Base-by-base conservation (phyloP, 1,284 basidiomycete genomes). In the Trichosporon sp. region DNA sequence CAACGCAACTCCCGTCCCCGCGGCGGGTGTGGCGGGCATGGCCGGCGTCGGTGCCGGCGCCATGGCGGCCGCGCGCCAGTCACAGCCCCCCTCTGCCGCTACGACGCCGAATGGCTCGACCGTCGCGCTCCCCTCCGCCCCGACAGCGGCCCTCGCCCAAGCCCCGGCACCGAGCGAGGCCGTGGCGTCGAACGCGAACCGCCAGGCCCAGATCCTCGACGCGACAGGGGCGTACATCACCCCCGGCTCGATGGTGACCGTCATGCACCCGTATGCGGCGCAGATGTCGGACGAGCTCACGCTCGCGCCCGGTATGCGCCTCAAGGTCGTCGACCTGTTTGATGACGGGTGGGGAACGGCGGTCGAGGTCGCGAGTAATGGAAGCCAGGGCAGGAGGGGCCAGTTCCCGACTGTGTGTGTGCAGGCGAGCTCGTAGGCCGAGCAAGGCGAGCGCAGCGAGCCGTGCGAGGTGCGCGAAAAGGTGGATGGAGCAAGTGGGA, bases 271-370 rank as follows among this genome's bases (percentile, higher is more conserved):
- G 63, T 84, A 84, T 71, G 70, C 76, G 46, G 81, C 81, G 1
- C 68, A 79, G 8, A 72, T 84, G 31, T 77, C 78, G n/a, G 83
- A 84, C 70, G 83, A 84, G 71, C 75, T 84, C 19, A 80, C 80
- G 35, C 73, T 84, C 31, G 61, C 73, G 46, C 82, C 82, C 2
- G 83, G 82, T 6, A 83, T 84, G 82, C 78, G 76, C 64, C 67
- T 84, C 12, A 69, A 71, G 2, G 80, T 84, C 14, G 66, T 78
- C 54, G 75, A 81, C 40, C 70, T 83, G 38, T 84, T 80, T 71
- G 82, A 84, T 69, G 83, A 84, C 73, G 81, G 80, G 1, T 84
- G 83, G 82, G 82, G 79, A 8, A 76, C 79, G 65, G 76, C 81
- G 6, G 63, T 80, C 16, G 59, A 63, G 59, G 35, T 68, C 65